phyloP scores from a whole-genome alignment of 2,329 filamentous ascomycete genomes.

The Epichloe coenophiala region DNA sequence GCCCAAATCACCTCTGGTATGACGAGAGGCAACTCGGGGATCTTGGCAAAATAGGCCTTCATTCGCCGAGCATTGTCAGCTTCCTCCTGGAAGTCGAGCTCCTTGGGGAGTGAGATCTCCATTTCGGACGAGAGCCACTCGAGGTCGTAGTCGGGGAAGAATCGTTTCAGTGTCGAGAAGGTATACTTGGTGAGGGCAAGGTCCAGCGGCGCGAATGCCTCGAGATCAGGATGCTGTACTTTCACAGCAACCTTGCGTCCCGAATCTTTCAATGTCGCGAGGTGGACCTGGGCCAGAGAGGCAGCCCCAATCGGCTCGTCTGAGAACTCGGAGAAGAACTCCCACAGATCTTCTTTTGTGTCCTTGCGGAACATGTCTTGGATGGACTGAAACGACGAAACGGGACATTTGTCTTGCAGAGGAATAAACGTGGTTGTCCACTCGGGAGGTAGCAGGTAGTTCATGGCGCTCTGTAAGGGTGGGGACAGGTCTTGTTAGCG shows the following conservation, averaged over 20 bases:
- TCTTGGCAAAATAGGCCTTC: conserved; percentile 63
- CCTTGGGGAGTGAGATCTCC: conserved; percentile 78
- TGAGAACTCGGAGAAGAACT: conserved; percentile 80
- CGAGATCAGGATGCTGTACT: conserved; percentile 80
- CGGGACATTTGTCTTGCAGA: conserved; percentile 86
- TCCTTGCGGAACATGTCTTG: conserved; percentile 75
- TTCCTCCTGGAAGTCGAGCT: conserved; percentile 80
- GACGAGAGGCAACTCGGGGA: conserved; percentile 66
- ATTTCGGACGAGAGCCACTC: conserved; percentile 93
- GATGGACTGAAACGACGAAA: conserved; percentile 80
- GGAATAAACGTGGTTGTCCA: conserved; percentile 96
- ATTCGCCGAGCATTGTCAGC: conserved; percentile 71
- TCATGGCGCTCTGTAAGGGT: conserved; percentile 63
- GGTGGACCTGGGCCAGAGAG: conserved; percentile 86
- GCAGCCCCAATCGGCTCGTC: conserved; percentile 75
- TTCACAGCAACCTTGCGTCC: conserved; percentile 89
- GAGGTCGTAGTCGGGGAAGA: conserved; percentile 95
- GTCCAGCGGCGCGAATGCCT: conserved; percentile 83
- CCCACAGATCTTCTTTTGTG: conserved; percentile 63
- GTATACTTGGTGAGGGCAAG: conserved; percentile 76
- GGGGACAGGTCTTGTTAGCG: neutral
- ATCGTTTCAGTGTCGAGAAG: conserved; percentile 77
- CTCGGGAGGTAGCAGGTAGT: conserved; percentile 78
- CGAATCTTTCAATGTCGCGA: conserved; percentile 68
- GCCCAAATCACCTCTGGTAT: conserved; percentile 87